Conservation (phyloP, 805 yeast genomes). For the Phaffomyces opuntiae region DNA sequence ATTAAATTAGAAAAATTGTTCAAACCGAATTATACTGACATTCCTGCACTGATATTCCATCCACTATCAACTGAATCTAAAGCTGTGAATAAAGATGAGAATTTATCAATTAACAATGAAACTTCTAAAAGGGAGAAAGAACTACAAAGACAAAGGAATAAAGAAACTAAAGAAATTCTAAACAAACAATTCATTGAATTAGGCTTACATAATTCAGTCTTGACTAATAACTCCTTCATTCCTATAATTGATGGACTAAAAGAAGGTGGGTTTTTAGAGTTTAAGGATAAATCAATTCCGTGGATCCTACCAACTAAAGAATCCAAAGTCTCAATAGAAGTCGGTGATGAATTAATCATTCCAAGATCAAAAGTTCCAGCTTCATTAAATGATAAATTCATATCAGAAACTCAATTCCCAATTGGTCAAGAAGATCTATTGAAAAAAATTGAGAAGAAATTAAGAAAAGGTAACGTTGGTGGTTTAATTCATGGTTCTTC, state of each 20-base stretch:
- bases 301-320: constrained; percentile 36
- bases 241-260: constrained; percentile 48
- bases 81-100: constrained; percentile 23
- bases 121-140: constrained; percentile 17
- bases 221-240: constrained; percentile 45
- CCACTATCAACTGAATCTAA: constrained; percentile 40
- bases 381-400: neutral
- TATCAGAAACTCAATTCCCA: constrained; percentile 20
- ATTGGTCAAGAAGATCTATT: constrained; percentile 53
- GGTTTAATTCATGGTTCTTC: constrained; percentile 62
- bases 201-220: constrained; percentile 25
- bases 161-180: constrained; percentile 18
- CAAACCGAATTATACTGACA: constrained; percentile 25
- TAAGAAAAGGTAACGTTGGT: constrained; percentile 44
- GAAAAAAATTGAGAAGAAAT: constrained; percentile 30
- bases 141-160: constrained; percentile 14
- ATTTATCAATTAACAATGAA: constrained; percentile 16
- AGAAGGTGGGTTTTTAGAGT: constrained; percentile 51
- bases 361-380: constrained; percentile 17
- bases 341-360: constrained; percentile 38
- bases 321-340: constrained; percentile 34
- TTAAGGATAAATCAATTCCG: constrained; percentile 29
- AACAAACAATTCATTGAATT: constrained; percentile 12
- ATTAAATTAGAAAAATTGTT: constrained; percentile 41
- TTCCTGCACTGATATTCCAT: constrained; percentile 41